Percentiles rank a stretch among this genome's conserved stretches.
These are phyloP conservation scores for Apiotrichum akiyoshidainum DNA, from an alignment of 1,284 basidiomycete species.

Conservation along the genomic window DNA sequence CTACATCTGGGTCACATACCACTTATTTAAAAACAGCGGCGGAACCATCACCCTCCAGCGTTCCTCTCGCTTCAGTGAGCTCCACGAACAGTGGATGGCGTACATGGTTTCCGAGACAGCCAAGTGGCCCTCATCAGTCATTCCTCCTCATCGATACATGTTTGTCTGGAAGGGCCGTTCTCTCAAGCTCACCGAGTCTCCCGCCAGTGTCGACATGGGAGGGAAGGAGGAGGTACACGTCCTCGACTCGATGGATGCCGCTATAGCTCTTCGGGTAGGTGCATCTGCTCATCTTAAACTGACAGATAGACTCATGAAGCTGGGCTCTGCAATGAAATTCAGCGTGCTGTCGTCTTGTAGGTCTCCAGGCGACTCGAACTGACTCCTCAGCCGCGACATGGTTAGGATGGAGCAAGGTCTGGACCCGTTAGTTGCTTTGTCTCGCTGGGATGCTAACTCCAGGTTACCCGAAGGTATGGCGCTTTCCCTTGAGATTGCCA, in stretches of 20 bases:
- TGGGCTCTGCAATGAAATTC: neutral
- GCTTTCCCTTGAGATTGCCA: neutral
- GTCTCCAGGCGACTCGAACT: neutral
- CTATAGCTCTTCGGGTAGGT: neutral
- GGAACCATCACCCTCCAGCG: neutral
- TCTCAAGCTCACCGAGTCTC: neutral
- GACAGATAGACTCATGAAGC: neutral
- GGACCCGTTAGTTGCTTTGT: neutral
- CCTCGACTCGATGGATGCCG: neutral
- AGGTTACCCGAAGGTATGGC: neutral
- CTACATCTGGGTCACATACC: neutral
- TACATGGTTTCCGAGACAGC: neutral
- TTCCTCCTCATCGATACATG: neutral
- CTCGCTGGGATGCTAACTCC: neutral
- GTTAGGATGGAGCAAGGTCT: neutral
- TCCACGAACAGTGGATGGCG: neutral
- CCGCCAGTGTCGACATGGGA: neutral
- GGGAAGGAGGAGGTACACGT: neutral
- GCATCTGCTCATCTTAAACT: neutral
- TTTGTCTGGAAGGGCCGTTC: conserved; percentile 1
- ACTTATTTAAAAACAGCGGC: neutral
- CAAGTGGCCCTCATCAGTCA: neutral
- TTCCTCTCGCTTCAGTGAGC: neutral
- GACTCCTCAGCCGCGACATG: neutral
- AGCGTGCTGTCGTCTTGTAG: neutral